Evolutionary conservation across 768 basidiomycete species (phyloP).

Genomic region (Lyophyllum shimeji): DNA sequence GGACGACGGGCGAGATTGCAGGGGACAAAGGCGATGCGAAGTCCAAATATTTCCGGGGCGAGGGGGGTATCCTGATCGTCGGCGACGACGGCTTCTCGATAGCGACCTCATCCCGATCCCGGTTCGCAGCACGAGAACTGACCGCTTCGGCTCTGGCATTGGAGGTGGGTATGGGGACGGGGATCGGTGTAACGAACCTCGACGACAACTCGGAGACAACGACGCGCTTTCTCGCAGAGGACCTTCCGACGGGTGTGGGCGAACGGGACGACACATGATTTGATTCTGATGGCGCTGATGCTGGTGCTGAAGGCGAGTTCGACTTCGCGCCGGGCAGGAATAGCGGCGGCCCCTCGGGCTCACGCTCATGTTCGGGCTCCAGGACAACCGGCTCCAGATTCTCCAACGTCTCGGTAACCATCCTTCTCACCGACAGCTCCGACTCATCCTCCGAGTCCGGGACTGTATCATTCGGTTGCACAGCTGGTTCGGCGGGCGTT

Average conservation of each 20-base stretch:
- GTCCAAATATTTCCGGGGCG: neutral
- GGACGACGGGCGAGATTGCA: neutral
- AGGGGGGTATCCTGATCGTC: neutral
- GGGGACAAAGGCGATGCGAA: neutral
- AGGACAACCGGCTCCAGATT: neutral
- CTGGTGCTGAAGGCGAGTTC: neutral
- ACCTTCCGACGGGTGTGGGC: neutral
- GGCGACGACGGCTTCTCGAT: neutral
- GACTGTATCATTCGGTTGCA: neutral
- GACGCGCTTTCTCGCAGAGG: neutral
- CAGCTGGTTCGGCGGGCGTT: neutral
- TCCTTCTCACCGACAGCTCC: conserved; percentile 7
- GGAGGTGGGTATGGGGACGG: neutral
- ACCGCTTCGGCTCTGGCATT: neutral
- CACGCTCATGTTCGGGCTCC: too few species aligned
- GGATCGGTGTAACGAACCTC: too few species aligned
- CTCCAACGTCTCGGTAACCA: conserved; percentile 7
- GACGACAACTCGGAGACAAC: neutral
- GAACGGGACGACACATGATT: neutral
- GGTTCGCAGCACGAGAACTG: too few species aligned
- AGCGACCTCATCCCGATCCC: neutral
- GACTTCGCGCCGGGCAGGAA: neutral
- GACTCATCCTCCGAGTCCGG: conserved; percentile 10
- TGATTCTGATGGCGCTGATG: neutral
- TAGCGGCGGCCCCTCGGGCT: neutral